Base-by-base conservation (phyloP, 805 yeast genomes). In the Wickerhamomyces ciferrii region DNA sequence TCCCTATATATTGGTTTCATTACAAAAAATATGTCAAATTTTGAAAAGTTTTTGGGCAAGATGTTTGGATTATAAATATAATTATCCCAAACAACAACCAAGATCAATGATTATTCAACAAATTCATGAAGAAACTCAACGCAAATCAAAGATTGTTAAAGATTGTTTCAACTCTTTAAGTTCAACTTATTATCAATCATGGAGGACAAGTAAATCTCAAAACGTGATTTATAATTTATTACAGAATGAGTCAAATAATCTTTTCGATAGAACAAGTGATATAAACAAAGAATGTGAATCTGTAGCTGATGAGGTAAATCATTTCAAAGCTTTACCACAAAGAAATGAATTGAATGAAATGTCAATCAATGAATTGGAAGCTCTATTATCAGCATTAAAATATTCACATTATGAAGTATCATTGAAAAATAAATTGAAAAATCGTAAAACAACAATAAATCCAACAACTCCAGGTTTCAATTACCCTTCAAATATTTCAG, bases 201-300 rank as follows among this genome's bases (percentile, higher is more conserved):
- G 88, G 88, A 71, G 82, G 59, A 65, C 79, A 36, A 66, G 74
- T 20, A 81, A 79, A 50, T 76, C 78, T 0, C 78, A 76, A 43
- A 60, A 60, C 6, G 71, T 67, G 40, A 54, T 80, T 19, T 51
- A 72, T 13, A 65, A 62, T 21, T 44, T 74, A 5, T 47, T 78
- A 11, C 60, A 50, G 0, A 59, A 65, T 18, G 53, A 62, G 20
- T 65, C 61, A 1, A 53, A 62, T 25, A 60, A 51, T 46, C 44
- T 64, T 11, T 60, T 56, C 53, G 65, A 62, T 39, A 55, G 43
- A 36, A 41, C 46, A 9, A 54, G 61, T 15, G 40, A 31, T 3
- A 41, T 60, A 37, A 60, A 56, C 39, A 45, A 49, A 36, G 54
- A 27, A 10, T 27, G 31, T 27, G 31, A 51, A 18, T 53, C 55